Percentiles rank a stretch among this genome's conserved stretches.
Conservation (phyloP, 495 filamentous ascomycete species). For the Aspergillus campestris region DNA sequence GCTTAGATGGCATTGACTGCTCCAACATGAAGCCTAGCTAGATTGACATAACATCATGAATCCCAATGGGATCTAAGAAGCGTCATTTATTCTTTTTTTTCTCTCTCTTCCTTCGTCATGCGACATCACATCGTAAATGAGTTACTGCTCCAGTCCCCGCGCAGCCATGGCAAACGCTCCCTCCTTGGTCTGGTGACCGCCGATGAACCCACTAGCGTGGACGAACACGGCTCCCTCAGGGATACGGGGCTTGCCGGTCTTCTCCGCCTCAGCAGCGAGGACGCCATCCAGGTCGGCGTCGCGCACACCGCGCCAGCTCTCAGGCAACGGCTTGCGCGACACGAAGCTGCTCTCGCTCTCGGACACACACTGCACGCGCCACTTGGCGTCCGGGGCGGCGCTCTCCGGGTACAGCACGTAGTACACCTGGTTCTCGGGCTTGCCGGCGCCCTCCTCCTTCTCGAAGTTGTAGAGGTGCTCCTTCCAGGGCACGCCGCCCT, state of each 20-base stretch:
- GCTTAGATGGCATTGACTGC: too few relatives aligned
- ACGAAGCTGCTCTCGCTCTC: conserved; percentile 73
- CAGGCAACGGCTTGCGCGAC: conserved; percentile 82
- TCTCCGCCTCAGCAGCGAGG: conserved; percentile 50
- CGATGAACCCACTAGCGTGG: conserved; percentile 92
- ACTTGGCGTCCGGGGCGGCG: conserved; percentile 59
- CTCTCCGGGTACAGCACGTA: conserved; percentile 94
- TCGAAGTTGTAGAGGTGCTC: conserved; percentile 92
- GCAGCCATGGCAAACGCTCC: conserved; percentile 83
- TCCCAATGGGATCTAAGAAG: neutral
- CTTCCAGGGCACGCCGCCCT: conserved; percentile 79
- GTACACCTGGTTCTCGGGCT: conserved; percentile 43
- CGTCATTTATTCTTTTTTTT: conserved; percentile 6
- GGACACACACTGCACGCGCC: conserved; percentile 87
- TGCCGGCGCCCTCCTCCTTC: conserved; percentile 35
- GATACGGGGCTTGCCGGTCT: conserved; percentile 28
- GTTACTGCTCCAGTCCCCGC: conserved; percentile 53
- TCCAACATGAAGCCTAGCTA: too few relatives aligned
- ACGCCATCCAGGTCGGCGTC: conserved; percentile 75
- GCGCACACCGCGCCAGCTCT: conserved; percentile 81
- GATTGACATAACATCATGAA: neutral
- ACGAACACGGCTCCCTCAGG: conserved; percentile 75
- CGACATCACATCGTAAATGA: neutral
- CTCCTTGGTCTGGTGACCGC: conserved; percentile 83
- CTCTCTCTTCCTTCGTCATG: conserved; percentile 2